Conservation (phyloP, 2,329 filamentous ascomycete genomes). For the Neopestalotiopsis clavispora region DNA sequence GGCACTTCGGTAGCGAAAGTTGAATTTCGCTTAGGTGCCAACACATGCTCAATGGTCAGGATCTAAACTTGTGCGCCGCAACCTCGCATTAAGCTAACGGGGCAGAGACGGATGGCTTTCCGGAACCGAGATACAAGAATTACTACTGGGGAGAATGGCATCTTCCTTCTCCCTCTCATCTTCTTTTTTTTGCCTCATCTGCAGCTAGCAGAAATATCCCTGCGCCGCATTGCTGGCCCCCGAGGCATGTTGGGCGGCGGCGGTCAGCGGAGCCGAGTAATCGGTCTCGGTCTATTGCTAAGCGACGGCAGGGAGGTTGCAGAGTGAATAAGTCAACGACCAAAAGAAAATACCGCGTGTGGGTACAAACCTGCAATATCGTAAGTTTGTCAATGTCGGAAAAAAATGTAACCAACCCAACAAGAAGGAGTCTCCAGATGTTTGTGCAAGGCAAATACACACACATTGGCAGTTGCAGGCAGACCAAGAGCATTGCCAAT, state of each 20-base stretch:
- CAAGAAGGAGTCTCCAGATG: background rate
- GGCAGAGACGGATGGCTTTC: background rate
- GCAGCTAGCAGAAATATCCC: background rate
- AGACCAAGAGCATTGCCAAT: background rate
- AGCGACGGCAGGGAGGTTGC: background rate
- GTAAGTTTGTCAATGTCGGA: background rate
- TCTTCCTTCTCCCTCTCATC: background rate
- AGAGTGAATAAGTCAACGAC: background rate
- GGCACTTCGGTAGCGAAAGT: background rate
- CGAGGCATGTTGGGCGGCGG: background rate
- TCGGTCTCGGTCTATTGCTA: background rate
- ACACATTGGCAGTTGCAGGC: background rate
- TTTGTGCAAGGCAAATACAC: background rate
- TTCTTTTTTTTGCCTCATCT: background rate
- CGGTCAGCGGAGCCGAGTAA: background rate
- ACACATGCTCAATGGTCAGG: background rate
- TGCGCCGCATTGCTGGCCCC: background rate
- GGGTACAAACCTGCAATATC: background rate
- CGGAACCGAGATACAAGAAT: background rate
- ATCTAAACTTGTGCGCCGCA: background rate
- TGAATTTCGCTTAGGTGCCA: background rate
- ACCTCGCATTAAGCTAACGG: background rate
- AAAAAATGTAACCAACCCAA: background rate
- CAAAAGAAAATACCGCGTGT: background rate
- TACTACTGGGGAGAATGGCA: background rate